Conservation (phyloP, 73 alveolate species). For the Paramecium sexaurelia region DNA sequence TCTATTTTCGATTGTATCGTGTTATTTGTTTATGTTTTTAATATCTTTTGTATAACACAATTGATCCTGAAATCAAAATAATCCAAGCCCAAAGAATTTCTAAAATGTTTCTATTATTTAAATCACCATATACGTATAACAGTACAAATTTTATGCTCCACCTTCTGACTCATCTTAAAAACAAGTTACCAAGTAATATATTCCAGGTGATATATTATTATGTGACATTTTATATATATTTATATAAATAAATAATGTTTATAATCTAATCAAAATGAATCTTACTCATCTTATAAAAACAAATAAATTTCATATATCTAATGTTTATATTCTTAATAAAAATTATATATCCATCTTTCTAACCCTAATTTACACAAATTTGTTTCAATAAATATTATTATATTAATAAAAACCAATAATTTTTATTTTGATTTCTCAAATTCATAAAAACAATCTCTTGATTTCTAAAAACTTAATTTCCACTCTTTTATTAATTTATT, state of each 20-base stretch:
- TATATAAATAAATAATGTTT: background rate
- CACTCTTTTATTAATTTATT: background rate
- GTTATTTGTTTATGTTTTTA: background rate
- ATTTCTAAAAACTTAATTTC: too few relatives aligned
- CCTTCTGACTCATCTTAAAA: background rate
- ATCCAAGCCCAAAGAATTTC: background rate
- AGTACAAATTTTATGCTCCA: constrained; percentile 1
- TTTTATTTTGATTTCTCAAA: too few relatives aligned
- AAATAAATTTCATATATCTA: too few relatives aligned
- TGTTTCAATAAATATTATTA: too few relatives aligned
- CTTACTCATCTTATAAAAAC: constrained; percentile 5
- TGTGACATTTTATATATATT: background rate
- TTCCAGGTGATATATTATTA: constrained; percentile 31
- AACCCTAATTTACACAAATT: too few relatives aligned
- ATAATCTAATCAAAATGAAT: background rate
- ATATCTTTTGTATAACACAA: background rate
- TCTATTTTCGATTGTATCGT: constrained; percentile 14
- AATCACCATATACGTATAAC: background rate
- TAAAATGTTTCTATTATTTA: background rate
- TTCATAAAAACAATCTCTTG: too few relatives aligned
- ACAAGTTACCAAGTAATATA: background rate
- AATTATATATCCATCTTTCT: too few relatives aligned
- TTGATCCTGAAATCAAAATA: background rate
- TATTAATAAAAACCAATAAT: too few relatives aligned
- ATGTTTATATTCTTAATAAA: too few relatives aligned